Percentiles rank a stretch among this genome's conserved stretches.
Conservation (phyloP, 208 protist genomes). For the Acanthamoeba healyi region DNA sequence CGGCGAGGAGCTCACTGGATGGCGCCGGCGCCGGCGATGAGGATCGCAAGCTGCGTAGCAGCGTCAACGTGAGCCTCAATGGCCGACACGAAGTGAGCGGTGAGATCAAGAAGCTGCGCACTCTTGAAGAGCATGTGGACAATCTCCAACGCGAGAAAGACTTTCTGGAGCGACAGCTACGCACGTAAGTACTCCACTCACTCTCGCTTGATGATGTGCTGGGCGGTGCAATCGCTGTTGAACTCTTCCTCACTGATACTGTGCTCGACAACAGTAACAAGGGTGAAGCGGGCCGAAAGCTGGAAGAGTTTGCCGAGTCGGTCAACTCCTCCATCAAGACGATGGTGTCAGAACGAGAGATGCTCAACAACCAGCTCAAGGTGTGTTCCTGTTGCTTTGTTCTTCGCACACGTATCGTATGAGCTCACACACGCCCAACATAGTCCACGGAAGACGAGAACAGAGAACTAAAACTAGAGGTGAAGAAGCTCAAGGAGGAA, state of each 20-base stretch:
- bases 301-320: constrained; percentile 57
- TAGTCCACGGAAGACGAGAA: background rate
- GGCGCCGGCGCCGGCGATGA: no score
- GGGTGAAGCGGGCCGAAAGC: constrained; percentile 33
- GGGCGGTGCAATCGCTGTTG: no score
- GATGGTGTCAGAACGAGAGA: constrained; percentile 48
- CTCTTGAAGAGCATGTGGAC: constrained; percentile 42
- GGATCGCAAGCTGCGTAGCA: background rate
- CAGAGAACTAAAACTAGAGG: background rate
- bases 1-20: background rate
- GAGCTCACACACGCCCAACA: background rate
- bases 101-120: constrained; percentile 37
- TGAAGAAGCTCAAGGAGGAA: constrained; percentile 24
- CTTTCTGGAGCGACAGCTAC: constrained; percentile 37
- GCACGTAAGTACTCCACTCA: background rate
- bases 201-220: background rate
- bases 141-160: constrained; percentile 48
- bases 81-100: constrained; percentile 19
- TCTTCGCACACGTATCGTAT: no score
- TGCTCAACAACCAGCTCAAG: constrained; percentile 47
- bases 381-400: background rate
- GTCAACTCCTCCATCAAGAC: constrained; percentile 61
- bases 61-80: background rate
- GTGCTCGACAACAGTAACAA: background rate
- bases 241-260: background rate